Conservation (phyloP, 768 basidiomycete species). For the Leccinum obscurum region DNA sequence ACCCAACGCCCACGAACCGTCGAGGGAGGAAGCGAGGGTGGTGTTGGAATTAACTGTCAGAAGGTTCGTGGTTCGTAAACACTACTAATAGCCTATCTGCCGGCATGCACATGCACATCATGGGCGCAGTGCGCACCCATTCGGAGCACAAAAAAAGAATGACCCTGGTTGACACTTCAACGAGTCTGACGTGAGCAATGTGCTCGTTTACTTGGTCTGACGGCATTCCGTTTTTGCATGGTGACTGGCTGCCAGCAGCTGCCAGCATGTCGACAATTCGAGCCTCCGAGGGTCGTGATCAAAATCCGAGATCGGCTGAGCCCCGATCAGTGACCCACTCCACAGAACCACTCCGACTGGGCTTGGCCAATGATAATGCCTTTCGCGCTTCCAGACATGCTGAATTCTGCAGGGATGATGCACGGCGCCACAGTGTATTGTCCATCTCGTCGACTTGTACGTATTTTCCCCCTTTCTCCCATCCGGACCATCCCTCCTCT, state of each 20-base stretch:
- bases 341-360: background rate
- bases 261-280: background rate
- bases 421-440: conserved; percentile 40
- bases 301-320: background rate
- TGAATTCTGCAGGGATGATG: conserved; percentile 38
- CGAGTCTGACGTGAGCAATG: background rate
- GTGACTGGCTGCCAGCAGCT: background rate
- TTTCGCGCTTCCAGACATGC: conserved; percentile 43
- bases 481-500: background rate
- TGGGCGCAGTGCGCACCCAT: background rate
- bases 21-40: conserved; percentile 38
- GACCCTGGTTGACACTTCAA: background rate
- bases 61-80: conserved; percentile 36
- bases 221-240: background rate
- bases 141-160: background rate
- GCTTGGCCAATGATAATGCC: background rate
- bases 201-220: background rate
- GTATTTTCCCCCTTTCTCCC: background rate
- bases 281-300: background rate
- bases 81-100: background rate
- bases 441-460: conserved; percentile 50
- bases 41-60: conserved; percentile 45
- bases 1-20: conserved; percentile 36
- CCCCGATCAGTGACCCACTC: background rate
- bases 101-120: background rate